Percentiles rank a stretch among this genome's conserved stretches.
Conservation (phyloP, 768 basidiomycete species). For the Tylopilus rubrobrunneus region DNA sequence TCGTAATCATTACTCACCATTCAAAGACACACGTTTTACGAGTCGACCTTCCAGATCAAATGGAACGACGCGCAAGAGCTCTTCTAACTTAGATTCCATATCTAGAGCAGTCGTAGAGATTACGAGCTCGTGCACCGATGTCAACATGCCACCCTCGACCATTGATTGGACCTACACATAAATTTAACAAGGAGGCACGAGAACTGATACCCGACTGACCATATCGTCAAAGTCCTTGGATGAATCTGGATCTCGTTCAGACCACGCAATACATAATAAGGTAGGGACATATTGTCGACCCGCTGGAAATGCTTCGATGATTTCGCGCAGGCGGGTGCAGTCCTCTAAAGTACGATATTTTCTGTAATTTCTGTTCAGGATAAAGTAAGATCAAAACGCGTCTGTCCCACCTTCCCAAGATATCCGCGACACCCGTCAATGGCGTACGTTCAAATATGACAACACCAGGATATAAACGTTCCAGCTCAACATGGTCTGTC, state of each 20-base stretch:
- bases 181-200: background rate
- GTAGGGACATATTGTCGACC: conserved; percentile 61
- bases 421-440: conserved; percentile 55
- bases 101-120: conserved; percentile 53
- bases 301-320: conserved; percentile 50
- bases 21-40: conserved; percentile 42
- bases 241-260: conserved; percentile 38
- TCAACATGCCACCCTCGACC: conserved; percentile 40
- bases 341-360: conserved; percentile 73
- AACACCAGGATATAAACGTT: conserved; percentile 49
- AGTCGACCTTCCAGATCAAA: conserved; percentile 59
- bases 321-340: conserved; percentile 63
- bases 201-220: conserved; percentile 37
- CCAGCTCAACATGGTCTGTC: conserved; percentile 15
- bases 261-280: conserved; percentile 60
- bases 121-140: conserved; percentile 40
- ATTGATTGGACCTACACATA: conserved; percentile 47
- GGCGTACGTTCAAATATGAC: conserved; percentile 77
- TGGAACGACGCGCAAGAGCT: conserved; percentile 36
- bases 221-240: conserved; percentile 54
- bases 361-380: conserved; percentile 31
- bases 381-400: background rate
- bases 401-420: conserved; percentile 56
- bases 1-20: conserved; percentile 39
- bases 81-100: conserved; percentile 52